These are phyloP conservation scores for Truncatella angustata DNA, from an alignment of 2,329 filamentous ascomycete species.

Conservation along the genomic window DNA sequence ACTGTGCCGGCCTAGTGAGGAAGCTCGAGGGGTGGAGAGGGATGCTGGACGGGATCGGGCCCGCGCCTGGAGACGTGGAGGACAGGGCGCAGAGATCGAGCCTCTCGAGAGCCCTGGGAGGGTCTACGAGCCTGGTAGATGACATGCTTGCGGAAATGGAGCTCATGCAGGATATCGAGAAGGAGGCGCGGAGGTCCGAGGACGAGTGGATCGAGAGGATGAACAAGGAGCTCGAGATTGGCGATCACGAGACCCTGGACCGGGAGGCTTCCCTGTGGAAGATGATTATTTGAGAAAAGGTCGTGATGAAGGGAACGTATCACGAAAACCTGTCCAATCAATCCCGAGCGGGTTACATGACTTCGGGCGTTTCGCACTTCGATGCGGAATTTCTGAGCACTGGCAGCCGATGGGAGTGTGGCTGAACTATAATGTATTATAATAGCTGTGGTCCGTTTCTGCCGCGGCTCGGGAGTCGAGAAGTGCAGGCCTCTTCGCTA, in stretches of 20 bases:
- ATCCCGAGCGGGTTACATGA: no score
- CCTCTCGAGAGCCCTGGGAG: conserved; percentile 22
- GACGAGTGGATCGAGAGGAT: conserved; percentile 56
- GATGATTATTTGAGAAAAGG: conserved; percentile 16
- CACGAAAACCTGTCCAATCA: no score
- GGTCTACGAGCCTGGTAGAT: conserved; percentile 41
- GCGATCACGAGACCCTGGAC: conserved; percentile 29
- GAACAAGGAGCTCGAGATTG: conserved; percentile 39
- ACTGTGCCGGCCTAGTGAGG: conserved; percentile 50
- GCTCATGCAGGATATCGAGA: conserved; percentile 62
- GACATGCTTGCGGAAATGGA: conserved; percentile 62
- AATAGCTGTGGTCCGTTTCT: no score
- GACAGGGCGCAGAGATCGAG: conserved; percentile 17
- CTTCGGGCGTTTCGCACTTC: no score
- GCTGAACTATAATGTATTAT: no score
- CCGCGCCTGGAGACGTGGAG: not conserved
- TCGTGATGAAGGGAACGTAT: no score
- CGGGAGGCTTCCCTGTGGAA: conserved; percentile 29
- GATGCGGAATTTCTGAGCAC: no score
- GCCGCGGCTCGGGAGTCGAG: no score
- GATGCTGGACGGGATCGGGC: conserved; percentile 45
- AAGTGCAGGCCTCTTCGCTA: no score
- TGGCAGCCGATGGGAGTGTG: no score
- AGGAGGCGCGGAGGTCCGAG: conserved; percentile 54
- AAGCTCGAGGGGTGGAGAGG: conserved; percentile 54